phyloP scores from a whole-genome alignment of 306 rosid genomes.

The Carpinus fangiana region DNA sequence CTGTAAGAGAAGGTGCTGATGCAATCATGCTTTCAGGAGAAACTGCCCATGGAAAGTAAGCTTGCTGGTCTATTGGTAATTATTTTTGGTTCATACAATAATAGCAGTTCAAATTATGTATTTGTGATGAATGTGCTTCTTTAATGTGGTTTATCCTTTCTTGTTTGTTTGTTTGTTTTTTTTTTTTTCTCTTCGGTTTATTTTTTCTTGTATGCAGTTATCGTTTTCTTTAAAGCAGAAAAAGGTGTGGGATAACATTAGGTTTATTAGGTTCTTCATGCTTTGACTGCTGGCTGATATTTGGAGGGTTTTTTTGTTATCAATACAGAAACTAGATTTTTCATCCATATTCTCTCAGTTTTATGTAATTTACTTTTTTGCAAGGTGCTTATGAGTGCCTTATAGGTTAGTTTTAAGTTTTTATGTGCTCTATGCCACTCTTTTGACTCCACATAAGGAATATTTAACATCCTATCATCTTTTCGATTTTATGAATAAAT shows the following conservation, averaged over 20 bases:
- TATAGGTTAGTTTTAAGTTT: not conserved
- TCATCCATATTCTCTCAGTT: too few relatives aligned
- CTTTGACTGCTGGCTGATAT: not conserved
- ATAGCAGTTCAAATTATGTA: not conserved
- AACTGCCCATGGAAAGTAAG: constrained; percentile 99
- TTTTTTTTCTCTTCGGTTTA: not conserved
- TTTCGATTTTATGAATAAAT: not conserved
- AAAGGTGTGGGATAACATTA: not conserved
- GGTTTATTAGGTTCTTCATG: not conserved
- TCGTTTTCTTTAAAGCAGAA: not conserved
- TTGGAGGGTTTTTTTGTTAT: not conserved
- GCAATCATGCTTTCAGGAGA: constrained; percentile 99
- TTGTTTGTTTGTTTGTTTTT: not conserved
- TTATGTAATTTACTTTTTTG: too few relatives aligned
- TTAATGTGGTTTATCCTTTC: not conserved
- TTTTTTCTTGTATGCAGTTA: not conserved
- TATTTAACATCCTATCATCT: not conserved
- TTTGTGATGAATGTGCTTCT: not conserved
- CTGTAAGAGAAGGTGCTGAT: constrained; percentile 94
- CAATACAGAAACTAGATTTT: too few relatives aligned
- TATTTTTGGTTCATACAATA: not conserved
- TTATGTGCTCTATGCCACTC: not conserved
- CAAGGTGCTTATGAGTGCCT: not conserved
- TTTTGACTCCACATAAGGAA: not conserved
- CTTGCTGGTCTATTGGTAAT: constrained; percentile 19